Percentiles rank a stretch among this genome's conserved stretches.
These are phyloP conservation scores for Rhizopogon roseolus DNA, from an alignment of 768 basidiomycete species.

Conservation along the genomic window DNA sequence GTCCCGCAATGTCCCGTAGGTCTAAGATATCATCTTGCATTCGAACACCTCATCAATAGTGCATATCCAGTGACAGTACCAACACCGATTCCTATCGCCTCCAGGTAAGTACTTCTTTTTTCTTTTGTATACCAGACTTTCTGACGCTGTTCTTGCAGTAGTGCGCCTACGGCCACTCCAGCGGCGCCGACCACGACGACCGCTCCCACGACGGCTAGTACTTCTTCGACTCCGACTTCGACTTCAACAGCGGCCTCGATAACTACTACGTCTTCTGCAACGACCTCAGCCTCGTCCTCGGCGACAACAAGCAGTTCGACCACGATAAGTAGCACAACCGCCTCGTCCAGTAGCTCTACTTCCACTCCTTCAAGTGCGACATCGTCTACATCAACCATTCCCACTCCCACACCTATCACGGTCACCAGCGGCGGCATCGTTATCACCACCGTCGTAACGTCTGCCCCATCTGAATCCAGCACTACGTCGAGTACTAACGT, in stretches of 20 bases:
- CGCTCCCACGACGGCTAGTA: neutral
- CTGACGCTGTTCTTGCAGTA: neutral
- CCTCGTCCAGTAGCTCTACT: neutral
- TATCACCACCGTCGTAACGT: neutral
- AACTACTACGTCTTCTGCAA: neutral
- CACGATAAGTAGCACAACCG: neutral
- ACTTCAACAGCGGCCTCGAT: neutral
- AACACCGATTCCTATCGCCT: rapidly evolving
- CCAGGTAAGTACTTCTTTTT: slow-evolving; percentile 8
- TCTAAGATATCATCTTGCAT: neutral
- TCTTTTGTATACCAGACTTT: neutral
- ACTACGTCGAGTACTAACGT: neutral
- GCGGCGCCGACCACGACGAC: neutral
- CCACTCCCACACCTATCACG: neutral
- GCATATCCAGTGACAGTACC: neutral
- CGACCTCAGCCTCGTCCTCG: neutral
- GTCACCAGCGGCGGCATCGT: neutral
- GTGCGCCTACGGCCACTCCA: neutral
- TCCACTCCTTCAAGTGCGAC: neutral
- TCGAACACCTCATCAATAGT: neutral
- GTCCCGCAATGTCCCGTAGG: slow-evolving; percentile 12
- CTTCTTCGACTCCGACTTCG: neutral
- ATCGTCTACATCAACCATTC: neutral
- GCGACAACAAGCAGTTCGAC: neutral
- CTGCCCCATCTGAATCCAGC: neutral